Evolutionary conservation across 805 yeast species (phyloP).

Genomic region (Lipomyces spencermartinsiae): DNA sequence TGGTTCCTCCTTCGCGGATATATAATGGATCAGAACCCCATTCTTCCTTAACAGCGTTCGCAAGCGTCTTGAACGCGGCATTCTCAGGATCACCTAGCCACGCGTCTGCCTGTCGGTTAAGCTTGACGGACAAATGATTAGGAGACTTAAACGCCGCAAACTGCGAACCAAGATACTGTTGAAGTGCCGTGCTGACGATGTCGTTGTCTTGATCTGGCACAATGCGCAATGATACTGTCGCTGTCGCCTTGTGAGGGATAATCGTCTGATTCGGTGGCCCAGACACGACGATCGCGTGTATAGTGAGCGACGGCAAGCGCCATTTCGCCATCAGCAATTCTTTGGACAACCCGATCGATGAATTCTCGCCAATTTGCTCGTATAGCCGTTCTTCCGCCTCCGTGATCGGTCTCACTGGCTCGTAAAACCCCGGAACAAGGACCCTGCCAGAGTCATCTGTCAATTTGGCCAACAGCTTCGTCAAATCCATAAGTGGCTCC

Average conservation of each 20-base stretch:
- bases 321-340: constrained; percentile 74
- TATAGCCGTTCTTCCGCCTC: constrained; percentile 66
- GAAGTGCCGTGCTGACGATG: constrained; percentile 59
- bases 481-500: constrained; percentile 88
- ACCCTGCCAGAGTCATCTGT: constrained; percentile 61
- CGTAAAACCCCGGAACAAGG: constrained; percentile 71
- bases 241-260: constrained; percentile 80
- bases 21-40: constrained; percentile 75
- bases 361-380: constrained; percentile 60
- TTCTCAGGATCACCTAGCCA: constrained; percentile 92
- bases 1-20: constrained; percentile 96
- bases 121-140: constrained; percentile 64
- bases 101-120: constrained; percentile 89
- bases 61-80: constrained; percentile 70
- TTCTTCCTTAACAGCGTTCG: constrained; percentile 63
- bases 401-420: constrained; percentile 64
- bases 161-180: constrained; percentile 52
- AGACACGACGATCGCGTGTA: constrained; percentile 82
- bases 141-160: constrained; percentile 62
- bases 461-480: constrained; percentile 71
- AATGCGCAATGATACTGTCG: constrained; percentile 79
- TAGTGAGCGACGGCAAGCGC: constrained; percentile 87
- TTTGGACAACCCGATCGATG: constrained; percentile 43
- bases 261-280: constrained; percentile 92
- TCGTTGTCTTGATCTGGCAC: constrained; percentile 86